Base-by-base conservation (phyloP, 176 grass and related monocot species). In the Microstegium vimineum region DNA sequence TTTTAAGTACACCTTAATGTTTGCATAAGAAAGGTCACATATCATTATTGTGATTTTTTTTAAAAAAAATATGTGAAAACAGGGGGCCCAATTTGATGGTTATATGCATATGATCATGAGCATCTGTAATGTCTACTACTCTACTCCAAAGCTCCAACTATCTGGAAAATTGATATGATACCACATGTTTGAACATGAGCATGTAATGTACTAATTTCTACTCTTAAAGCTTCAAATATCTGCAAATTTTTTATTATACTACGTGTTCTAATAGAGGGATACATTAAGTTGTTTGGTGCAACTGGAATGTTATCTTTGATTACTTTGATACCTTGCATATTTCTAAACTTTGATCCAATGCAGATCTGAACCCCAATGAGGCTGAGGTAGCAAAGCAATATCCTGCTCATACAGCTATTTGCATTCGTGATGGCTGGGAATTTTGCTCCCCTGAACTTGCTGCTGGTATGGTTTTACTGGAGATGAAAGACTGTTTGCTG, bases 391-490 rank as follows among this genome's bases (percentile, higher is more conserved):
- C 87, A 0, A 90, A 93, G 75, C 85, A 79, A 69, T 98, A 95
- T 81, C 96, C 93, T 91, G 90, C 96, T 70, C 96, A 91, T 84
- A 95, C 93, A 32, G 84, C 96, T 91, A 90, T 90, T 70, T 98
- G 96, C 88, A 90, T 95, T 84, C 87, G 89, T 82, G 91, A 91
- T 88, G 96, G 96, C 69, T 98, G 96, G 96, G 88, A 86, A 80
- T 84, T 95, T 86, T 93, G 86, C 78, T 82, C 69, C 63, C 86
- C 84, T 74, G 96, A 98, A 69, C 69, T 90, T 73, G 87, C 92
- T 86, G 84, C 89, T 83, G 93, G 93, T 98, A 93, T 68, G 82
- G 32, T 62, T 86, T 84, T 80, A 33, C 65, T 87, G 45, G 54
- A 74, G 38, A 62, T 5, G 46, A 84, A 78, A 75, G 36, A 62